phyloP scores from a whole-genome alignment of 192 early-diverging fungal genomes.

The Coemansia guatemalensis region DNA sequence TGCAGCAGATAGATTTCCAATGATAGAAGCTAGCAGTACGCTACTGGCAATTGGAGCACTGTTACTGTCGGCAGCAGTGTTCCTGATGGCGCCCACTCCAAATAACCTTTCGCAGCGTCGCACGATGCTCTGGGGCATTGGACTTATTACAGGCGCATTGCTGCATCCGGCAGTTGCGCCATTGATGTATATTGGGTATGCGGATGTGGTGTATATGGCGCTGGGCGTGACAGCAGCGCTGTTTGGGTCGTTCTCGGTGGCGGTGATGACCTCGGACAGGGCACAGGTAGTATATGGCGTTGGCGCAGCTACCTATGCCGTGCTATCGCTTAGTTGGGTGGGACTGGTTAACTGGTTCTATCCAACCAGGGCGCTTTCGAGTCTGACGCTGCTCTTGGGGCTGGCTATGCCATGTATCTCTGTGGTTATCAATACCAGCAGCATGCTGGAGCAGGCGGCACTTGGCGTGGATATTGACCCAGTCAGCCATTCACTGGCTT shows the following conservation, averaged over 20 bases:
- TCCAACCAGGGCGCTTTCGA: slow-evolving; percentile 14
- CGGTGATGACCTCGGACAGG: slow-evolving; percentile 17
- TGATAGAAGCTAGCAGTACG: not conserved
- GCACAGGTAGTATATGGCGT: slow-evolving; percentile 19
- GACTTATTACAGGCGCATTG: slow-evolving; percentile 7
- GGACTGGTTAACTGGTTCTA: slow-evolving; percentile 16
- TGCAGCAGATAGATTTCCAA: slow-evolving; percentile 2
- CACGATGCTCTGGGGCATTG: slow-evolving; percentile 15
- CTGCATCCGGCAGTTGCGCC: slow-evolving; percentile 9
- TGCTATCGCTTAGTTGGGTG: slow-evolving; percentile 18
- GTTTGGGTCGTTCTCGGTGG: slow-evolving; percentile 33
- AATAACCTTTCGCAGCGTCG: slow-evolving; percentile 22
- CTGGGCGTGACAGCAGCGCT: slow-evolving; percentile 9
- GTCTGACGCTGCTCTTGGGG: slow-evolving; percentile 11
- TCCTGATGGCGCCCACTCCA: slow-evolving; percentile 8
- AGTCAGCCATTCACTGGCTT: slow-evolving; percentile 13
- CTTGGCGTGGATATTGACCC: slow-evolving; percentile 22
- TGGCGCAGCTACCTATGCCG: slow-evolving; percentile 13
- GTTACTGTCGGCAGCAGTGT: not conserved
- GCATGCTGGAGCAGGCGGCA: slow-evolving; percentile 24
- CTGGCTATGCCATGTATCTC: slow-evolving; percentile 21
- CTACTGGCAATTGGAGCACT: not conserved
- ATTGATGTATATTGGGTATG: slow-evolving; percentile 11
- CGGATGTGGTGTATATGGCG: slow-evolving; percentile 19
- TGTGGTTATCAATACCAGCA: slow-evolving; percentile 27